Evolutionary conservation across 164 flowering plant genomes (phyloP), one percentile per base, ranked within the genome.

Genomic region (Akebia trifoliata): DNA sequence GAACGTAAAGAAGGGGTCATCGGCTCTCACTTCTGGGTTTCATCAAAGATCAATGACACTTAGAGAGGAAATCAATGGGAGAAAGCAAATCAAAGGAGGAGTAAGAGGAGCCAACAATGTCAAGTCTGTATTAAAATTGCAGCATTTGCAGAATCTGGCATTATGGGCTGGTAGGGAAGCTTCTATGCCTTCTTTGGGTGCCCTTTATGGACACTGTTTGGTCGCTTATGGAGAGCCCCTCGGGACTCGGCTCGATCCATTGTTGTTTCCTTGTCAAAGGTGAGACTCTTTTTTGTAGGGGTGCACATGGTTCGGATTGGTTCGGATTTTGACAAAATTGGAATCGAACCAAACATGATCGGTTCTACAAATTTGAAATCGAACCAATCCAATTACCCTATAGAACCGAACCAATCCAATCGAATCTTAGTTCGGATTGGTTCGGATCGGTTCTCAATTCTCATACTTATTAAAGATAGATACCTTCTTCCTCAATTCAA

Each of bases 181-280:
- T 21, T 62, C 75, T 22, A 53, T 83, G 14, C 85, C 81, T 61
- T 71, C 92, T 4, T 42, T 84, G 24, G 83, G 66, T 54, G 87
- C 91, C 5, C 67, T 84, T 17, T 84, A 70, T 22, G 92, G 93
- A 6, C 74, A 62, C 55, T 74, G 72, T 15, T 67, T 82, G 62
- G 84, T 84, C 10, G 52, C 78, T 39, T 57, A 60, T 44, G 52
- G 69, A 32, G 81, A 79, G 57, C 59, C 76, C 4, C 8, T 68
- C 40, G 90, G 78, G 21, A 50, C 67, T 7, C 73, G 77, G 0
- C 67, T 76, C 36, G 87, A 82, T 50, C 63, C 81, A 39, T 72
- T 81, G 5, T 30, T 81, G 35, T 61, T 86, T 62, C 28, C 72
- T 11, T 88, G 96, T 67, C 77, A 78, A 50, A 81, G 93, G 96